A percentile compares a stretch with the other conserved stretches of the same genome.
These are phyloP conservation scores for Fusarium nygamai DNA, from an alignment of 2,329 filamentous ascomycete genomes.

Conservation along the genomic window DNA sequence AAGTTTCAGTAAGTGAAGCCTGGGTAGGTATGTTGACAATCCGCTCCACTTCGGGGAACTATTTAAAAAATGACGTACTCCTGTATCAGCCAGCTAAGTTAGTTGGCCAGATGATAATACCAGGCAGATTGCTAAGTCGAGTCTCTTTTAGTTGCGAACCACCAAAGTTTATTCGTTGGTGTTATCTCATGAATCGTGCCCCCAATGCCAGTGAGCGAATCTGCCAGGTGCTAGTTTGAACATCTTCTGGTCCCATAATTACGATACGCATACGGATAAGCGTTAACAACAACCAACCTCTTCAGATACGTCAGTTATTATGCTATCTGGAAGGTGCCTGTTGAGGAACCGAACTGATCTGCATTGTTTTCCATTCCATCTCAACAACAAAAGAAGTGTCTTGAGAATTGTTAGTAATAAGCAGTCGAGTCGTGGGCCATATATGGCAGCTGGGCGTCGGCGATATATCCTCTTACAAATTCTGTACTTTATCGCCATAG, in stretches of 20 bases:
- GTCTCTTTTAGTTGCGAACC: not conserved
- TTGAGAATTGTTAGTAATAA: not conserved
- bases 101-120: not conserved
- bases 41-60: not conserved
- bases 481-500: not conserved
- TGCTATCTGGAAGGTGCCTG: not conserved
- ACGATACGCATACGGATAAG: constrained; percentile 13
- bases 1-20: not conserved
- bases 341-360: not conserved
- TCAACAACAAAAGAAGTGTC: not conserved
- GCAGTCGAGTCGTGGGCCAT: not conserved
- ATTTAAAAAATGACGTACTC: not conserved
- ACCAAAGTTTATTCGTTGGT: not conserved
- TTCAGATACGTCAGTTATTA: not conserved
- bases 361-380: not conserved
- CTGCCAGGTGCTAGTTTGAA: not conserved
- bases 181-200: constrained; percentile 10
- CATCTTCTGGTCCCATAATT: not conserved
- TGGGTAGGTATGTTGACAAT: not conserved
- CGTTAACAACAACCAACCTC: constrained; percentile 1
- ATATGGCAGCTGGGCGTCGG: not conserved
- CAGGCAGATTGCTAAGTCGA: not conserved
- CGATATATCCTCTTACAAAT: not conserved
- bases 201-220: not conserved
- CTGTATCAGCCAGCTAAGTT: not conserved